phyloP scores from a whole-genome alignment of 202 grass and related monocot genomes.

The Panicum hallii region DNA sequence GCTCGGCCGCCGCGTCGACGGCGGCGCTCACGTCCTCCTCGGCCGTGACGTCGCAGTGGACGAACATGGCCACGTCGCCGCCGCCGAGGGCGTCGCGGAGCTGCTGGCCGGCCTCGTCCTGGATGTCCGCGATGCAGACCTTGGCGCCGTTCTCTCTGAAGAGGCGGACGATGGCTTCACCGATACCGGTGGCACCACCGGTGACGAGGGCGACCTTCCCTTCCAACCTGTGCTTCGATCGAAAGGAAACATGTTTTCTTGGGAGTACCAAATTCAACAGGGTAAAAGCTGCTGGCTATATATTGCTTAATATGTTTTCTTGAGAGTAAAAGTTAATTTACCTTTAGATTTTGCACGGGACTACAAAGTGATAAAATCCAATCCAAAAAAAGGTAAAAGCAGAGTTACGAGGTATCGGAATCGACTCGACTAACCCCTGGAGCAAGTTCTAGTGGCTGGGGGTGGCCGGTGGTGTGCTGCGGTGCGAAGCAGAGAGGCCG shows the following conservation, averaged over 20 bases:
- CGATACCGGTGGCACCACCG: constrained; percentile 75
- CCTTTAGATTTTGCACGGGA: too few species aligned
- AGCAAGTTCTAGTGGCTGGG: too few species aligned
- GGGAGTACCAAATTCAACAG: not conserved
- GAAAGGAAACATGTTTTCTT: constrained; percentile 7
- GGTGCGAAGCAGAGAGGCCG: not conserved
- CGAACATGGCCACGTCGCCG: constrained; percentile 34
- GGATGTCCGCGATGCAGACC: constrained; percentile 78
- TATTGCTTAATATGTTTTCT: too few species aligned
- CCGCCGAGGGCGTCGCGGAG: constrained; percentile 49
- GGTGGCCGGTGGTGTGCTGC: too few species aligned
- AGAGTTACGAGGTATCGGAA: too few species aligned
- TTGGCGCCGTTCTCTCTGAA: constrained; percentile 85
- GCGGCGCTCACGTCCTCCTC: constrained; percentile 73
- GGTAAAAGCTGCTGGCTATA: not conserved
- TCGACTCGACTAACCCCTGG: too few species aligned
- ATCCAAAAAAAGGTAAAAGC: too few species aligned
- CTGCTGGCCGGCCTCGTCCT: constrained; percentile 62
- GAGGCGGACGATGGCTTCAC: constrained; percentile 73
- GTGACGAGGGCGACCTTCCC: constrained; percentile 89
- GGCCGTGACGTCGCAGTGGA: constrained; percentile 74
- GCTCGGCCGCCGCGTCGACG: constrained; percentile 50
- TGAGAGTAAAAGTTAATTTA: too few species aligned
- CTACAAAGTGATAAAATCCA: too few species aligned
- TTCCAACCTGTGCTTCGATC: constrained; percentile 55